A percentile compares a stretch with the other conserved stretches of the same genome.
These are phyloP conservation scores for Panus rudis DNA, from an alignment of 768 basidiomycete genomes.

Conservation along the genomic window DNA sequence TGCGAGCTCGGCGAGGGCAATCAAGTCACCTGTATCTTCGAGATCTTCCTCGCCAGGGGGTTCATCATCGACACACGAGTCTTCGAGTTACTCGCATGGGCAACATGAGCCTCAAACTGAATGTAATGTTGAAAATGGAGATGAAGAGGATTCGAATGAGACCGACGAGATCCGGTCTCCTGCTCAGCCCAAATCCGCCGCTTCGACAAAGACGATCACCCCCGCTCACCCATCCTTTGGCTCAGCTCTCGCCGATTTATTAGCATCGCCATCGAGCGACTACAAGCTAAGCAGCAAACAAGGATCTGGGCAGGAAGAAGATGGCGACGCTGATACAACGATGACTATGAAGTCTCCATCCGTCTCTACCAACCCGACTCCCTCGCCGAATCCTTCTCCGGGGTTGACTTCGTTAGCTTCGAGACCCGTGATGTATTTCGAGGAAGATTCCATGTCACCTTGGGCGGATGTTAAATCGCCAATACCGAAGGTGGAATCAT, in stretches of 20 bases:
- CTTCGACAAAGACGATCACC: constrained; percentile 1
- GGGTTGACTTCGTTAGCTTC: constrained; percentile 8
- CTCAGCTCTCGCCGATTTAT: background rate
- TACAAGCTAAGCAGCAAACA: background rate
- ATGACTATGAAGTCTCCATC: constrained; percentile 3
- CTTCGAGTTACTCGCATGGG: background rate
- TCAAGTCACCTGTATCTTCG: constrained; percentile 20
- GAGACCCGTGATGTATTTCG: constrained; percentile 17
- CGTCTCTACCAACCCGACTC: constrained; percentile 1
- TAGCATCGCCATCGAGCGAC: background rate
- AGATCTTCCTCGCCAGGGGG: constrained; percentile 16
- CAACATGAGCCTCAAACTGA: too few species aligned
- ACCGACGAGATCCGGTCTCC: background rate
- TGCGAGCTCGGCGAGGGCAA: constrained; percentile 20
- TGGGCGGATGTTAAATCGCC: constrained; percentile 25
- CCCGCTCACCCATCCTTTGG: constrained; percentile 6
- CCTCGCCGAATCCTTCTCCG: constrained; percentile 16
- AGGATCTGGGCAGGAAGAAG: background rate
- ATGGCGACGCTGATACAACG: background rate
- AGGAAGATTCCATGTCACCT: constrained; percentile 18
- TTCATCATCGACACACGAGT: background rate
- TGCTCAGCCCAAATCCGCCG: background rate
- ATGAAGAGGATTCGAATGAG: too few species aligned
- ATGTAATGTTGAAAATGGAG: too few species aligned
- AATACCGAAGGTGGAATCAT: too few species aligned